These are phyloP conservation scores for Rhododendron molle DNA, from an alignment of 148 eudicot species.

Conservation along the genomic window DNA sequence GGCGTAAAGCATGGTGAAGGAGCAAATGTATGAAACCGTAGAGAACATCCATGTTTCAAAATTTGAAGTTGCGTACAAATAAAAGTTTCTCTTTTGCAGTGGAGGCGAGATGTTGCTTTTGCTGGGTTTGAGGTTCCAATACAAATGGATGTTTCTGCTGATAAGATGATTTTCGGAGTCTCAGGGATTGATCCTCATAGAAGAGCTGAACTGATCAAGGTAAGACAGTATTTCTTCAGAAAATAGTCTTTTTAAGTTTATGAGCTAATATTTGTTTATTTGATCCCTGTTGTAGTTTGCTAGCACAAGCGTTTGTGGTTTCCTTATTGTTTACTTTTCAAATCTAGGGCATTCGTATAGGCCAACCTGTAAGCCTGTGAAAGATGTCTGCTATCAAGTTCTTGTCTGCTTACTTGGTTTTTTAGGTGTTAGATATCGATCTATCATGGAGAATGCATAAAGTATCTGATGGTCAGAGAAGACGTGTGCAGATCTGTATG, in stretches of 20 bases:
- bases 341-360: not conserved
- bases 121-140: conserved; percentile 97
- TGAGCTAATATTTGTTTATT: not conserved
- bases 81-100: conserved; percentile 38
- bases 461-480: conserved; percentile 94
- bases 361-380: not conserved
- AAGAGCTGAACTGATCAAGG: conserved; percentile 85
- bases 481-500: conserved; percentile 98
- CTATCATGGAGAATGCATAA: conserved; percentile 94
- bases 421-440: conserved; percentile 74
- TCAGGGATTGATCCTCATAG: conserved; percentile 68
- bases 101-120: conserved; percentile 97
- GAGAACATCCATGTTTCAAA: not conserved
- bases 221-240: conserved; percentile 8
- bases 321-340: not conserved
- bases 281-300: not conserved
- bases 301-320: not conserved
- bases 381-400: conserved; percentile 4
- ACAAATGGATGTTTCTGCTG: conserved; percentile 95
- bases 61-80: not conserved
- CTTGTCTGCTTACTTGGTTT: not conserved
- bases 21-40: not conserved
- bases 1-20: not conserved
- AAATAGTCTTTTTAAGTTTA: not conserved
- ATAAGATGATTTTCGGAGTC: conserved; percentile 92